Evolutionary conservation across 805 yeast genomes (phyloP), one percentile per base, ranked within the genome.

Genomic region (Sungouiella blattae): DNA sequence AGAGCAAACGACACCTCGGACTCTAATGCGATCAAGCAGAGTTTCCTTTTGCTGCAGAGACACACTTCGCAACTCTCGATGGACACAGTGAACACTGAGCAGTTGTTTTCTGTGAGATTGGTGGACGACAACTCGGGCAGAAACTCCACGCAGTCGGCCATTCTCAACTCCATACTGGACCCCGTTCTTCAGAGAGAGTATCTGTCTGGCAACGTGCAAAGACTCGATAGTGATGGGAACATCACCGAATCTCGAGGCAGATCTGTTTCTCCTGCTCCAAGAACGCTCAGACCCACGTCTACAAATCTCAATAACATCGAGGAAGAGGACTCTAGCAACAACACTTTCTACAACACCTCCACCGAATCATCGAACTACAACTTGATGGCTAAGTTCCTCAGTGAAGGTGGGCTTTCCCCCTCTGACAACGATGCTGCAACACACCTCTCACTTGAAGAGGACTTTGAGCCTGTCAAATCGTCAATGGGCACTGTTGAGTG

Each of bases 81-180:
- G 38, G 88, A 87, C 18, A 87, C 96, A 0, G 89, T 89, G 22
- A 80, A 89, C 21, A 87, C 96, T 1, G 86, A 82, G 33, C 91
- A 87, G 54, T 71, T 88, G 30, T 72, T 87, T 52, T 83, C 86
- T 4, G 87, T 88, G 25, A 74, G 87, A 50, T 67, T 87, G 27
- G 87, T 84, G 3, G 84, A 82, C 25, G 84, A 80, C 35, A 41
- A 40, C 33, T 51, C 59, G n/a, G 26, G 43, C 36, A 46, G 71
- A 28, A 52, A 58, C 24, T 64, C 69, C 20, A 44, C 50, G 20
- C 53, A 43, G 28, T 56, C 66, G 4, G 49, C 58, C 4, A 54
- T 47, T 3, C 55, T 60, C 36, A 52, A 47, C 37, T 47, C 46
- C 27, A 57, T 63, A 5, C 44, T 55, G 26, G 52, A 47, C 35